These are phyloP conservation scores for Ambrosia trifida DNA, from an alignment of 129 eudicot genomes.

Conservation along the genomic window DNA sequence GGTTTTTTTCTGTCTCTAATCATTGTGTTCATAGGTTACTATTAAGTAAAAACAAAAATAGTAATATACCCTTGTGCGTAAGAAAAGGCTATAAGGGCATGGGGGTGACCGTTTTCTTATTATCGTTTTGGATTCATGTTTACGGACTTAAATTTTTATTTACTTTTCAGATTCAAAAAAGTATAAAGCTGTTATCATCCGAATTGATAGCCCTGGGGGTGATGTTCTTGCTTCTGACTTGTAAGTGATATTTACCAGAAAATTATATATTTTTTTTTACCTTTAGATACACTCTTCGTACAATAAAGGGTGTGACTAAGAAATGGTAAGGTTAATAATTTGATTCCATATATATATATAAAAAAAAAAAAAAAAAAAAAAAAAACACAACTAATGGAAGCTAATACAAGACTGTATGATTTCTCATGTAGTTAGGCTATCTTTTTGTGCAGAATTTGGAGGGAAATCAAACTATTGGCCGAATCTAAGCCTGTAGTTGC, in stretches of 20 bases:
- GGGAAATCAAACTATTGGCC: conserved; percentile 74
- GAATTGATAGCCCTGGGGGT: conserved; percentile 97
- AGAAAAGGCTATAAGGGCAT: neutral
- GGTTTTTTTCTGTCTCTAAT: too few relatives aligned
- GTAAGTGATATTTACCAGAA: conserved; percentile 47
- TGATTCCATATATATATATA: too few relatives aligned
- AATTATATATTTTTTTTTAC: neutral
- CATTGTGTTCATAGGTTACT: neutral
- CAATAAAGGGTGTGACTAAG: neutral
- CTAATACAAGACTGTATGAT: neutral
- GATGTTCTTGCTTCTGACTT: conserved; percentile 84
- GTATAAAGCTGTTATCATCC: conserved; percentile 74
- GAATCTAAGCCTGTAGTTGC: conserved; percentile 75
- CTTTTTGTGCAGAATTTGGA: conserved; percentile 67
- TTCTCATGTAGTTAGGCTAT: neutral
- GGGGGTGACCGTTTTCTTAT: neutral
- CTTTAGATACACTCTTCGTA: neutral
- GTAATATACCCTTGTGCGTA: neutral
- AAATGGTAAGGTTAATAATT: too few relatives aligned
- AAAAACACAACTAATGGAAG: neutral
- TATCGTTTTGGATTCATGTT: neutral
- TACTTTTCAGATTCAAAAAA: conserved; percentile 62
- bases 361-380: too few relatives aligned
- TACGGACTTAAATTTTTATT: conserved; percentile 7
- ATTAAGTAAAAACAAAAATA: neutral